phyloP scores from a whole-genome alignment of 305 asterid genomes.

The Rubia tinctorum region DNA sequence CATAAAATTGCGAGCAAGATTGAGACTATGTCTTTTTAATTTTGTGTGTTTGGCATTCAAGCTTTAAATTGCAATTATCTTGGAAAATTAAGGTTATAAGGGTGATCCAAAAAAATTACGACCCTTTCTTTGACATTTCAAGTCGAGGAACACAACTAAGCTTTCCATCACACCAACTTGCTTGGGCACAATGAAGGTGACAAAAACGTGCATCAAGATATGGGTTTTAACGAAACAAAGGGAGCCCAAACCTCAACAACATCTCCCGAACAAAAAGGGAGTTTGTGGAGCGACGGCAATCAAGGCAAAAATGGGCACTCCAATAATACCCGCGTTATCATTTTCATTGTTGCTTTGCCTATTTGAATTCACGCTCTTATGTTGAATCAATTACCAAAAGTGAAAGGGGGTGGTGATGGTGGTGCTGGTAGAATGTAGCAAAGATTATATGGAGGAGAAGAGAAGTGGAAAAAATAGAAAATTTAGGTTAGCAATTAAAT shows the following conservation, averaged over 20 bases:
- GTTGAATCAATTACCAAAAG: too few species aligned
- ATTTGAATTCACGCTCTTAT: constrained; percentile 56
- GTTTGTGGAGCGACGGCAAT: constrained; percentile 77
- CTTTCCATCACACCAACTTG: constrained; percentile 74
- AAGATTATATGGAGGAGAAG: too few species aligned
- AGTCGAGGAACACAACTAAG: constrained; percentile 57
- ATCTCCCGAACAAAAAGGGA: constrained; percentile 75
- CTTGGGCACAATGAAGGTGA: constrained; percentile 70
- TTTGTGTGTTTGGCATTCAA: not conserved
- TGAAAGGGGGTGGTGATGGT: too few species aligned
- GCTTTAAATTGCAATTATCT: not conserved
- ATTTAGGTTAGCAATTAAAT: too few species aligned
- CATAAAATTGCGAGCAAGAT: not conserved
- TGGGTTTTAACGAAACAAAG: too few species aligned
- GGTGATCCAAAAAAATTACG: not conserved
- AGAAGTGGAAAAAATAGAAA: too few species aligned
- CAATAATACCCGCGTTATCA: constrained; percentile 45
- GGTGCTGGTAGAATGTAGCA: too few species aligned
- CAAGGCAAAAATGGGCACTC: constrained; percentile 56
- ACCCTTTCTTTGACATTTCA: constrained; percentile 52
- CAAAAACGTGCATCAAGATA: constrained; percentile 39
- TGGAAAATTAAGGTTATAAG: not conserved
- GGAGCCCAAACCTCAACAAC: constrained; percentile 45
- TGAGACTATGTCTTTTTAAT: too few species aligned
- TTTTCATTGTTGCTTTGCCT: constrained; percentile 61